Percentiles rank a stretch among this genome's conserved stretches.
Evolutionary conservation across 2,329 filamentous ascomycete genomes (phyloP).

Genomic region (Zalaria obscura): DNA sequence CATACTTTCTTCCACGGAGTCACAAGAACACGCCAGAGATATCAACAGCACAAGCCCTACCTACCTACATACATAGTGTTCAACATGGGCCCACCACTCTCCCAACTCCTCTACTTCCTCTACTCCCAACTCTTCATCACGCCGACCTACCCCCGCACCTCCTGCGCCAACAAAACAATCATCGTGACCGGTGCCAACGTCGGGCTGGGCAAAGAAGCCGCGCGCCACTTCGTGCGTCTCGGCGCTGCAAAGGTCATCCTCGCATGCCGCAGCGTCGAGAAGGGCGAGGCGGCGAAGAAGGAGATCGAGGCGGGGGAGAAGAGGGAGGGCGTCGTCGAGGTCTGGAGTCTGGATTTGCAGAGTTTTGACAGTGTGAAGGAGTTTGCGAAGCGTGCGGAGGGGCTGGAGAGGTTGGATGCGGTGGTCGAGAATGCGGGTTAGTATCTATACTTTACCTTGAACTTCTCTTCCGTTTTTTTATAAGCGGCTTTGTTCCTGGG

Average conservation of each 20-base stretch:
- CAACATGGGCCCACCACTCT: no score
- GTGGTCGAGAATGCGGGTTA: conserved; percentile 16
- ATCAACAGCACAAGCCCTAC: no score
- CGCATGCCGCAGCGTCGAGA: conserved; percentile 26
- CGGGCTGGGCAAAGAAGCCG: conserved; percentile 33
- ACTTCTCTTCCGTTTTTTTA: background rate
- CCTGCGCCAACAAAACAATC: conserved; percentile 22
- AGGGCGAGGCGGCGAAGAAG: conserved; percentile 29
- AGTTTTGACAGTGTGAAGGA: conserved; percentile 23
- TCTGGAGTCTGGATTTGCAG: conserved; percentile 31
- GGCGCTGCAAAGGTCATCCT: conserved; percentile 29
- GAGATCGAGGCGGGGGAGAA: conserved; percentile 23
- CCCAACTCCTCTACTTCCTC: conserved; percentile 16
- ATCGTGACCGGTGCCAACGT: conserved; percentile 36
- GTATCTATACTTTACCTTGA: background rate
- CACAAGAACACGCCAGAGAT: no score
- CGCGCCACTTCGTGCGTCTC: conserved; percentile 26
- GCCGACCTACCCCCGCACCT: conserved; percentile 18
- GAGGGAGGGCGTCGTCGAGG: conserved; percentile 22
- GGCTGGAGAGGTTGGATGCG: conserved; percentile 11
- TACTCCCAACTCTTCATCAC: conserved; percentile 25
- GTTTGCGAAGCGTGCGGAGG: conserved; percentile 18
- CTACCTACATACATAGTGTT: no score
- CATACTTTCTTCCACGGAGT: no score
- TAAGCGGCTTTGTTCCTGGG: background rate